Evolutionary conservation across 441 rosid genomes (phyloP).

Genomic region (Lepidium campestre): DNA sequence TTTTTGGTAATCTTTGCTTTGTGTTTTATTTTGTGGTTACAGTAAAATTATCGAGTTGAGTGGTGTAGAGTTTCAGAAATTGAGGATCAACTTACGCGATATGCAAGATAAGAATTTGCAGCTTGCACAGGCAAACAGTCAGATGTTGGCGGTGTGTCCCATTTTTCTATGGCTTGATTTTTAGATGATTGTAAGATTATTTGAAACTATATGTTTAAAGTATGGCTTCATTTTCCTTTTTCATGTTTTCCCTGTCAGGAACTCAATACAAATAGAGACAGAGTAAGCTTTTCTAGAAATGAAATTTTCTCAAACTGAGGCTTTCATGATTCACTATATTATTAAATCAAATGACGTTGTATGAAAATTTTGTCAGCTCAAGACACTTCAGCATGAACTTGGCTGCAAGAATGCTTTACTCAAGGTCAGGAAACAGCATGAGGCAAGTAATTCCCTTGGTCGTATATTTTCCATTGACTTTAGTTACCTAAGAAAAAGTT

Average conservation of each 20-base stretch:
- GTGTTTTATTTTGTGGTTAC: constrained; percentile 6
- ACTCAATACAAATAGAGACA: constrained; percentile 48
- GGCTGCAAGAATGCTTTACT: constrained; percentile 47
- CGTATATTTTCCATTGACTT: neutral
- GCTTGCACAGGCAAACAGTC: constrained; percentile 61
- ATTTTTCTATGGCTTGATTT: constrained; percentile 17
- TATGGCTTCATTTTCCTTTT: constrained; percentile 8
- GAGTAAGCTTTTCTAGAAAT: constrained; percentile 28
- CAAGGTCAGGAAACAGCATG: constrained; percentile 34
- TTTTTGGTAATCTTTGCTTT: constrained; percentile 14
- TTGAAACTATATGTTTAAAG: neutral
- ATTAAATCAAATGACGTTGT: neutral
- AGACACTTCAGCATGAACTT: constrained; percentile 48
- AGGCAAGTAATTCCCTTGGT: constrained; percentile 29
- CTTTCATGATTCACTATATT: neutral
- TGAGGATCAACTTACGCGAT: constrained; percentile 49
- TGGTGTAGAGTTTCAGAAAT: constrained; percentile 51
- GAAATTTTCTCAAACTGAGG: neutral
- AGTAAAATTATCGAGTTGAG: constrained; percentile 59
- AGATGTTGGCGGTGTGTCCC: constrained; percentile 54
- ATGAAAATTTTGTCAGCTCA: constrained; percentile 30
- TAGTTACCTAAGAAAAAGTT: neutral
- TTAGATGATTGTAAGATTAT: neutral
- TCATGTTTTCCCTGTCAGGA: constrained; percentile 36
- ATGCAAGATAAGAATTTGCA: constrained; percentile 59